Conservation (phyloP, 768 basidiomycete species). For the Trametes villosa region DNA sequence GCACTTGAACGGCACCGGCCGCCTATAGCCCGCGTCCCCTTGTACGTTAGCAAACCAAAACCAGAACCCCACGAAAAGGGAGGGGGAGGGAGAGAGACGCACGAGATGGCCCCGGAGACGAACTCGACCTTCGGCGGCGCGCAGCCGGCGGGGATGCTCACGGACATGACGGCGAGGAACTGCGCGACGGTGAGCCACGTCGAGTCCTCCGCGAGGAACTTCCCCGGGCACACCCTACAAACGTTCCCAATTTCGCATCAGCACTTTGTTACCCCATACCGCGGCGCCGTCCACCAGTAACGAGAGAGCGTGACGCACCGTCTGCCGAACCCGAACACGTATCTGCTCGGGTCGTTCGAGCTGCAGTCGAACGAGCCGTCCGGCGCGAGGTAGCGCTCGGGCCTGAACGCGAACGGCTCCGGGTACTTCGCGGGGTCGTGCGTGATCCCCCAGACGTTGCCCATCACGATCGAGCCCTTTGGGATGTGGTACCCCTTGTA, state of each 20-base stretch:
- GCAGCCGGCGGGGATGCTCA: conserved; percentile 16
- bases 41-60: not conserved
- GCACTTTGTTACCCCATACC: no score
- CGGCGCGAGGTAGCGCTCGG: conserved; percentile 15
- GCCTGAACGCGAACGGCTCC: conserved; percentile 13
- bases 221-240: conserved; percentile 30
- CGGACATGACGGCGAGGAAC: conserved; percentile 25
- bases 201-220: conserved; percentile 28
- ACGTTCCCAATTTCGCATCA: not conserved
- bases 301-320: conserved; percentile 1
- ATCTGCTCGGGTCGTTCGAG: conserved; percentile 17
- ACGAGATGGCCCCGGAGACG: conserved; percentile 15
- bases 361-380: conserved; percentile 17
- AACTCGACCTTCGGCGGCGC: conserved; percentile 19
- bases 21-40: conserved; percentile 6
- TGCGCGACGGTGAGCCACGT: conserved; percentile 29
- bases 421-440: conserved; percentile 18
- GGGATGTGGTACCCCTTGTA: conserved; percentile 30
- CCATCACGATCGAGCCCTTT: conserved; percentile 26
- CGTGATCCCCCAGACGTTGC: conserved; percentile 26
- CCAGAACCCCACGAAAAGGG: no score
- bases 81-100: not conserved
- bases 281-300: no score
- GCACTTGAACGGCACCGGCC: conserved; percentile 25
- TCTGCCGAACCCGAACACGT: conserved; percentile 18